Evolutionary conservation across 2,329 filamentous ascomycete species (phyloP), one percentile per base, ranked within the genome.

Genomic region (Paecilomyces variotii): DNA sequence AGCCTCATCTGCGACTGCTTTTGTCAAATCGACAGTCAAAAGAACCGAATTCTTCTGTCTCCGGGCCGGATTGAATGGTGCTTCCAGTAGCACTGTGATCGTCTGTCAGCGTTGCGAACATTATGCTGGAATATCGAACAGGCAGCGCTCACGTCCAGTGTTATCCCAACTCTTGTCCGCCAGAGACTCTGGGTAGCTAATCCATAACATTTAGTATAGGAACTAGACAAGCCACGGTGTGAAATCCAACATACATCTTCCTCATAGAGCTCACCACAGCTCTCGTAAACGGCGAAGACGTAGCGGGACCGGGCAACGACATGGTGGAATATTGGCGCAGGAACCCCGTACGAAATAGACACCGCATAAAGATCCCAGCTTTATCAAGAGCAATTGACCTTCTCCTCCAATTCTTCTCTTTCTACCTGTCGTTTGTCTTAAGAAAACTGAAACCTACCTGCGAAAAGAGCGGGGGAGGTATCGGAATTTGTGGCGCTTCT

Each of bases 111-210:
- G 27, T 57, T 32, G 5, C 25, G 27, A 26, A 49, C 55, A 53
- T 35, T 26, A 61, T 53, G 59, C 55, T 27, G 50, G 55, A 53
- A 35, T 4, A 24, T 24, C 4, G n/a, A 45, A 24, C 7, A 24
- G 35, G 35, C 3, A 45, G 14, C 5, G n/a, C 79, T 66, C 71
- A 84, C 84, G 73, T 57, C 94, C 94, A n/a, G 95, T 96, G 70
- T 99, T 99, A 73, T 99, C 94, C 83, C 92, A 99, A 64, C 88
- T 86, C 66, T 87, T 87, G 71, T 97, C 94, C 9, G 94, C 94
- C 50, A 97, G 80, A 60, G 86, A 85, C 70, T 95, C 90, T 0
- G 94, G 94, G 71, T 96, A 99, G 60, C 91, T 94, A 63, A 25
- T 3, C 57, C 57, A 56, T 64, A 54, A 51, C 49, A 24, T 7